Conservation (phyloP, 192 early-diverging fungal genomes). For the Phycomyces nitens region DNA sequence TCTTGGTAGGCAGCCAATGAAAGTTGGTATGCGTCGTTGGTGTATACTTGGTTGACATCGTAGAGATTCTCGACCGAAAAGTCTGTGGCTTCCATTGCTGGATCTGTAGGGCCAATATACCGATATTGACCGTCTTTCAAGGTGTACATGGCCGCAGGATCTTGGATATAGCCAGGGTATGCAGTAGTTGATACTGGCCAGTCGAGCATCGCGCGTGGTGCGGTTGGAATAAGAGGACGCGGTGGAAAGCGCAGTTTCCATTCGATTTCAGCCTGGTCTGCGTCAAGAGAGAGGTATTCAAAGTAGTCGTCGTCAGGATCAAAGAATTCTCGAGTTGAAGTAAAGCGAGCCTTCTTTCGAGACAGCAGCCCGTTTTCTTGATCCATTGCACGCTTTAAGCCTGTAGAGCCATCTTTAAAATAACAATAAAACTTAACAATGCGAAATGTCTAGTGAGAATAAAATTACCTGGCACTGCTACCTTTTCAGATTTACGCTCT, state of each 20-base stretch:
- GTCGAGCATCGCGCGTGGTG: conserved; percentile 30
- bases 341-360: conserved; percentile 16
- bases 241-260: conserved; percentile 18
- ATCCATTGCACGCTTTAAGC: not conserved
- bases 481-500: not conserved
- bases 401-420: conserved; percentile 8
- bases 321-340: conserved; percentile 31
- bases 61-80: too few relatives aligned
- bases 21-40: too few relatives aligned
- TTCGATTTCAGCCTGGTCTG: conserved; percentile 17
- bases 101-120: too few relatives aligned
- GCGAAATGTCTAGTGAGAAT: too few relatives aligned
- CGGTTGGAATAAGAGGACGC: conserved; percentile 26
- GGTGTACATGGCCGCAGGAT: too few relatives aligned
- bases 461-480: not conserved
- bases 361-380: conserved; percentile 1
- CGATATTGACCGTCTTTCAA: too few relatives aligned
- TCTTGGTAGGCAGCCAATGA: not conserved
- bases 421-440: too few relatives aligned
- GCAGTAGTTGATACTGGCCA: too few relatives aligned
- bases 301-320: conserved; percentile 34
- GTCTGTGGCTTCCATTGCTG: too few relatives aligned
- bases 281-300: conserved; percentile 25
- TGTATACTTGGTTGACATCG: too few relatives aligned
- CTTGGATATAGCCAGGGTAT: too few relatives aligned